Conservation (phyloP, 2,329 filamentous ascomycete genomes). For the Cordyceps cicadae region DNA sequence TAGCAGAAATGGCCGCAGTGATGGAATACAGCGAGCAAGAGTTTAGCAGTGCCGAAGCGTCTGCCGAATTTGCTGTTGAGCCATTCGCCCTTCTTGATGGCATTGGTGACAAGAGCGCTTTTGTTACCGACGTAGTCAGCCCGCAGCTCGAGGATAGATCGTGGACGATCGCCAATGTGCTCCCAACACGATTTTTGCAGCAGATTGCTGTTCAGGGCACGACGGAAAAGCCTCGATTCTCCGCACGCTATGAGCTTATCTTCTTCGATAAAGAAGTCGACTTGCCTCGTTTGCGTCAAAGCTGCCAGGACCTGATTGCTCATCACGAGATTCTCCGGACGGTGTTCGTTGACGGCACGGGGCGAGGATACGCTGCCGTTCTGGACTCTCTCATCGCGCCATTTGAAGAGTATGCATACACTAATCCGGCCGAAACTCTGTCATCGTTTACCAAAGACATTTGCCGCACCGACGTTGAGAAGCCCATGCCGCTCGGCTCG, state of each 20-base stretch:
- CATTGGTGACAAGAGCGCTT: conserved; percentile 29
- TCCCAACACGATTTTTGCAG: conserved; percentile 52
- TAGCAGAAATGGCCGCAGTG: conserved; percentile 45
- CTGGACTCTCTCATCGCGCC: conserved; percentile 47
- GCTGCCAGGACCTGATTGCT: conserved; percentile 48
- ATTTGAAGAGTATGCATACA: conserved; percentile 43
- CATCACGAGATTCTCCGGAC: conserved; percentile 59
- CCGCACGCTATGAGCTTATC: conserved; percentile 56
- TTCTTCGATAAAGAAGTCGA: conserved; percentile 48
- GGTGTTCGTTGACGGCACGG: conserved; percentile 48
- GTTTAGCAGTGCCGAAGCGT: conserved; percentile 15
- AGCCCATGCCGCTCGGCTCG: conserved; percentile 48
- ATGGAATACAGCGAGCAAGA: conserved; percentile 27
- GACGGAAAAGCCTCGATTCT: conserved; percentile 49
- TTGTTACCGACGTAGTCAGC: conserved; percentile 39
- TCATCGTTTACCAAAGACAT: conserved; percentile 40
- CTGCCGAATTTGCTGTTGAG: conserved; percentile 19
- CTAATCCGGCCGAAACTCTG: conserved; percentile 33
- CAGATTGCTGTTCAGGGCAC: conserved; percentile 52
- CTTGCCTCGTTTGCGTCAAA: conserved; percentile 36
- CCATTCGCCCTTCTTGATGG: conserved; percentile 43
- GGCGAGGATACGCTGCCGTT: conserved; percentile 46
- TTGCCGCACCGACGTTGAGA: conserved; percentile 47
- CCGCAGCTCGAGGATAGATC: conserved; percentile 42
- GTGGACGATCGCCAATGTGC: conserved; percentile 46